Conservation (phyloP, 805 yeast genomes). For the Candida morakotiae region DNA sequence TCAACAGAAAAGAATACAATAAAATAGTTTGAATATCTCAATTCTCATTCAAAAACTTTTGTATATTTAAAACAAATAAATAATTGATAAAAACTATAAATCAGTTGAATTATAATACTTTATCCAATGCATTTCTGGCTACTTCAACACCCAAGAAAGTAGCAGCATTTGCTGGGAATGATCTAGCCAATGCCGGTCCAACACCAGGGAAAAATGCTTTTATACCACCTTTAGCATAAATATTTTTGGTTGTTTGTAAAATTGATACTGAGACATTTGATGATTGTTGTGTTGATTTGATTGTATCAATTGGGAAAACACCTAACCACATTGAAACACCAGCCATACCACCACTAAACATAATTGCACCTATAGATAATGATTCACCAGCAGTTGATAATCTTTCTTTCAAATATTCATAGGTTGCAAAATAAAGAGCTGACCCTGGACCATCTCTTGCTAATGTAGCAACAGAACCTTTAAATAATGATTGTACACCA, state of each 20-base stretch:
- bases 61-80: too few species aligned
- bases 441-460: slow-evolving; percentile 98
- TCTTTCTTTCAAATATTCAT: slow-evolving; percentile 70
- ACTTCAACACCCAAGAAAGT: slow-evolving; percentile 94
- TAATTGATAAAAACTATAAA: neutral
- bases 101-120: slow-evolving; percentile 24
- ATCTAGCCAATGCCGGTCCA: slow-evolving; percentile 90
- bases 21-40: too few species aligned
- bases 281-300: slow-evolving; percentile 79
- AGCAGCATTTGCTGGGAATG: slow-evolving; percentile 99
- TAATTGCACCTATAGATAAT: slow-evolving; percentile 68
- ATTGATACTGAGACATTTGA: slow-evolving; percentile 53
- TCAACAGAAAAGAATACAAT: too few species aligned
- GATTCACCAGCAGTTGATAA: slow-evolving; percentile 50
- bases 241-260: slow-evolving; percentile 58
- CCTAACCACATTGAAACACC: slow-evolving; percentile 97
- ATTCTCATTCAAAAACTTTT: too few species aligned
- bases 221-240: slow-evolving; percentile 74
- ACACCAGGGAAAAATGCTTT: slow-evolving; percentile 96
- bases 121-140: slow-evolving; percentile 46
- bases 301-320: slow-evolving; percentile 94
- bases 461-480: slow-evolving; percentile 87
- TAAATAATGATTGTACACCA: slow-evolving; percentile 78
- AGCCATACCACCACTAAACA: slow-evolving; percentile 91
- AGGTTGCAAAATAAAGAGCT: slow-evolving; percentile 92